Percentiles rank a stretch among this genome's conserved stretches.
phyloP scores from a whole-genome alignment of 2,329 filamentous ascomycete genomes.

The Phialocephala sp. region DNA sequence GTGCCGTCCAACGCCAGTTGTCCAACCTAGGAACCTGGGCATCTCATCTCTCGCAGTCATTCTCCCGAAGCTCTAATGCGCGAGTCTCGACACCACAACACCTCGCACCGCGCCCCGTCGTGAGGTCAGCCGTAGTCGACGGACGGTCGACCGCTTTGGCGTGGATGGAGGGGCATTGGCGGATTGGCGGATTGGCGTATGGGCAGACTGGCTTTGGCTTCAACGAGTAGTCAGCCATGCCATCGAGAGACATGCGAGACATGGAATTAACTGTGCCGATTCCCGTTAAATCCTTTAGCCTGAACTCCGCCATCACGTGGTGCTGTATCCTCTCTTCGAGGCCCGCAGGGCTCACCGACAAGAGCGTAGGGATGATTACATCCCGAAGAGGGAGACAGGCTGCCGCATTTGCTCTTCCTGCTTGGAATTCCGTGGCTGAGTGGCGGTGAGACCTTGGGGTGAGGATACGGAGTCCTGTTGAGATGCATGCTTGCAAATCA shows the following conservation, averaged over 20 bases:
- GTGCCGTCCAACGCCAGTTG: neutral
- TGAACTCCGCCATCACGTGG: neutral
- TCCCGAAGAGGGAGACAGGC: neutral
- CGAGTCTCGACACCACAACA: neutral
- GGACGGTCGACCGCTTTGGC: neutral
- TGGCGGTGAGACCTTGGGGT: neutral
- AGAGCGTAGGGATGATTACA: neutral
- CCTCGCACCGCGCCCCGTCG: too few species aligned
- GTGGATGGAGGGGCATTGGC: too few species aligned
- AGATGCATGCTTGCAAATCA: neutral
- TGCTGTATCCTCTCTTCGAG: neutral
- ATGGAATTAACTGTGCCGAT: slow-evolving; percentile 8
- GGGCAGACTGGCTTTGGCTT: neutral
- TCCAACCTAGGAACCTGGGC: neutral
- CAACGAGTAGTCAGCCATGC: neutral
- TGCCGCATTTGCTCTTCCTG: neutral
- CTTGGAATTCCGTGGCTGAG: neutral
- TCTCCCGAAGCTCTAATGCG: neutral
- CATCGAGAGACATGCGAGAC: neutral
- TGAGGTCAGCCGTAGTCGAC: neutral
- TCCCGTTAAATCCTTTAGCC: slow-evolving; percentile 3
- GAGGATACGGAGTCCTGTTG: neutral
- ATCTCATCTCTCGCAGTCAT: neutral
- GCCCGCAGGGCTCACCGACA: neutral
- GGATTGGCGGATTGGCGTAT: too few species aligned